Evolutionary conservation across 768 basidiomycete genomes (phyloP).

Genomic region (Trametes meyenii): DNA sequence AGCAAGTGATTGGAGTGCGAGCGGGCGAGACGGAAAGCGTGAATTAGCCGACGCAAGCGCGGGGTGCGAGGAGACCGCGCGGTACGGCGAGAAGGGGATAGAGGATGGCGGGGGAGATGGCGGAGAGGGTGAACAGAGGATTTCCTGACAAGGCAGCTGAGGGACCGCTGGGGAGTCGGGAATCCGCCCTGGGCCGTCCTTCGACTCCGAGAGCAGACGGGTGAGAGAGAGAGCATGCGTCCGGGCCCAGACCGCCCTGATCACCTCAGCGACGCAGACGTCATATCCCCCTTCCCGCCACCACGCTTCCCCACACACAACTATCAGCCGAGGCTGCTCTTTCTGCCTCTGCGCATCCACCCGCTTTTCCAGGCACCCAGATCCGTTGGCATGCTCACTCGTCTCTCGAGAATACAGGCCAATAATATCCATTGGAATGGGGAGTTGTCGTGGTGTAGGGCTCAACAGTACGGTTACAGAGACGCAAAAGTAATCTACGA

Average conservation of each 20-base stretch:
- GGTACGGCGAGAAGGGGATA: not conserved
- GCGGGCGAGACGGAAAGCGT: not conserved
- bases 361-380: conserved; percentile 5
- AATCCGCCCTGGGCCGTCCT: no score
- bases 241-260: not conserved
- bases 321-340: no score
- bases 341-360: not conserved
- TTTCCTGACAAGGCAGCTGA: conserved; percentile 5
- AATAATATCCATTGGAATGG: conserved; percentile 22
- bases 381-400: not conserved
- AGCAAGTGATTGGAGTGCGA: not conserved
- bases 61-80: not conserved
- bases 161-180: not conserved
- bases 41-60: not conserved
- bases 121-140: not conserved
- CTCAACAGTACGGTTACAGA: conserved; percentile 21
- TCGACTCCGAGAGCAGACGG: not conserved
- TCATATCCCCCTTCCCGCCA: conserved; percentile 1
- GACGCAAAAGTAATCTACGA: conserved; percentile 21
- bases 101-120: not conserved
- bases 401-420: conserved; percentile 4
- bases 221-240: not conserved
- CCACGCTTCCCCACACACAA: not conserved
- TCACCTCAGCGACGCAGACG: conserved; percentile 18
- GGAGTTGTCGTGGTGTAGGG: conserved; percentile 10